Percentiles rank a stretch among this genome's conserved stretches.
Conservation (phyloP, 257 asterid genomes). For the Nicotiana obtusifolia region DNA sequence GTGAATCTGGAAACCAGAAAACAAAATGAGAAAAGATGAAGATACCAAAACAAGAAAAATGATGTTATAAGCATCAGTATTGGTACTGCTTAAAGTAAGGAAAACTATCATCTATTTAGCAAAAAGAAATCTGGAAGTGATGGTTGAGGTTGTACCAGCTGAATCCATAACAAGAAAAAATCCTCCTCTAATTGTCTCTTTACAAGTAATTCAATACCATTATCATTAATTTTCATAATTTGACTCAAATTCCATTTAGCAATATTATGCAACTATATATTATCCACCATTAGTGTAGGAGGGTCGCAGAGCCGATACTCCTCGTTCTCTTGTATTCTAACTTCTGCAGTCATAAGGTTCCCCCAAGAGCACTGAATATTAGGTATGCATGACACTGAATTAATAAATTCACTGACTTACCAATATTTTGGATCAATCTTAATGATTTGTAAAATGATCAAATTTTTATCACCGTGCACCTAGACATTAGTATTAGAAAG, state of each 20-base stretch:
- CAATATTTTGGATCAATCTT: neutral
- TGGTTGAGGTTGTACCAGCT: neutral
- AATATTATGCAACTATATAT: neutral
- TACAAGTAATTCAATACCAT: neutral
- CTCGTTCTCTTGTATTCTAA: neutral
- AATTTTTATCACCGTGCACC: neutral
- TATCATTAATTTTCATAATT: neutral
- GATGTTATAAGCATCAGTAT: neutral
- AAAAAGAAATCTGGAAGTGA: neutral
- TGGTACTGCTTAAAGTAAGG: neutral
- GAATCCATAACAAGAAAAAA: neutral
- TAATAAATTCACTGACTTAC: neutral
- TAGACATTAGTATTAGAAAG: too few relatives aligned
- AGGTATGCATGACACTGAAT: neutral
- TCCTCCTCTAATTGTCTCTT: neutral
- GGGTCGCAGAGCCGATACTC: neutral
- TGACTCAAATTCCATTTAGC: neutral
- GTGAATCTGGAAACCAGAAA: slow-evolving; percentile 54
- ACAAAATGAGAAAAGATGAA: neutral
- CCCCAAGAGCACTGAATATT: neutral
- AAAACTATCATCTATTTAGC: neutral
- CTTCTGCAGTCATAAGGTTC: neutral
- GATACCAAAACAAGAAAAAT: neutral
- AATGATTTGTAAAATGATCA: neutral
- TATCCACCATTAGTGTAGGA: neutral